Base-by-base conservation (phyloP, 441 rosid species). In the Metrosideros polymorpha region DNA sequence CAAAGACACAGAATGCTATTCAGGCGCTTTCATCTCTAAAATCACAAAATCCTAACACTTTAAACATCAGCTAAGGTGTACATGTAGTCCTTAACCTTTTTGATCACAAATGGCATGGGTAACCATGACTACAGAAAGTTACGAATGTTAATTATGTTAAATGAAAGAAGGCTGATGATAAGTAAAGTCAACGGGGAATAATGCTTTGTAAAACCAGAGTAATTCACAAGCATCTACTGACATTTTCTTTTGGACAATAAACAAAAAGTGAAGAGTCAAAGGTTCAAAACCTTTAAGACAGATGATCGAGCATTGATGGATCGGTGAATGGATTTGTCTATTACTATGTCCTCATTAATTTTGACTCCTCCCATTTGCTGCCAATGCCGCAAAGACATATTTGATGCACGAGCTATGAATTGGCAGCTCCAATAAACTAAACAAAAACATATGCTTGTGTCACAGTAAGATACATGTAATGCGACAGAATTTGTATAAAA, bases 351-450 rank as follows among this genome's bases (percentile, higher is more conserved):
- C 85, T 95, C 98, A 75, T 91, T 92, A 92, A 98, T 96, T 79
- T 89, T 90, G 84, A 95, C 97, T 89, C 98, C 99, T 87, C 98
- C 96, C 98, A 96, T 95, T 92, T 92, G 96, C 89, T 93, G 93
- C 99, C 99, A 98, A 89, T 95, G 98, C 86, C 93, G 91, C 89
- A 96, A 77, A 25, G 99, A 98, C 83, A 91, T 87, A 86, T 98
- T 96, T 77, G 99, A 96, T 85, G 97, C 94, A 85, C 95, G 98
- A 29, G 97, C 99, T 61, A 98, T 91, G 87, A 92, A 95, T 89
- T 98, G 98, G 88, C 99, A 98, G 92, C 95, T 98, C 99, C 99
- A 98, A 85, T 95, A 93, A 87, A 96, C 99, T 96, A 61, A 39
- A 86, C 32, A 55, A 29, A 42, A 45, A 71, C 9, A 77, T 71